A percentile compares a stretch with the other conserved stretches of the same genome.
phyloP scores from a whole-genome alignment of 2,329 filamentous ascomycete genomes.

The Fusarium drepaniforme region DNA sequence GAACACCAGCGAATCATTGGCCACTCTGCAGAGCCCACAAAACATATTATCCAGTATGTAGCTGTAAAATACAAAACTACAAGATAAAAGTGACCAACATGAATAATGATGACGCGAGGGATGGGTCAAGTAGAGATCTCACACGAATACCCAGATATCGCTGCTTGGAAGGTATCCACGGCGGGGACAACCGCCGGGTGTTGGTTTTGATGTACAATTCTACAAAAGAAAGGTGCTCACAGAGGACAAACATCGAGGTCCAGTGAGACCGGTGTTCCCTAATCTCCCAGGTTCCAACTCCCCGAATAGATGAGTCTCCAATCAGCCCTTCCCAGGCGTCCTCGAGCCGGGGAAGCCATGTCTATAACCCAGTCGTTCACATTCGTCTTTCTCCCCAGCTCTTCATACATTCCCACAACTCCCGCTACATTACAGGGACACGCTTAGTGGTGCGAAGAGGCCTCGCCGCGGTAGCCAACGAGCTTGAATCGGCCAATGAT shows the following conservation, averaged over 20 bases:
- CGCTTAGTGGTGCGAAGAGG: slow-evolving; percentile 69
- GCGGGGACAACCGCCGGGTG: slow-evolving; percentile 25
- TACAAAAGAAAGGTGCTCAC: slow-evolving; percentile 49
- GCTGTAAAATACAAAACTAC: neutral
- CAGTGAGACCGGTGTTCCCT: slow-evolving; percentile 36
- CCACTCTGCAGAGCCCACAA: neutral
- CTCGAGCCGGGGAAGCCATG: slow-evolving; percentile 31
- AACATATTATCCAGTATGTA: neutral
- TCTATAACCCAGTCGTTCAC: slow-evolving; percentile 41
- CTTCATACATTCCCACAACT: slow-evolving; percentile 24
- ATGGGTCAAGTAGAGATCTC: neutral
- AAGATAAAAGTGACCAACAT: neutral
- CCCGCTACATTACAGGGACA: slow-evolving; percentile 20
- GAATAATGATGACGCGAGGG: neutral
- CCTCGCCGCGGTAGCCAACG: slow-evolving; percentile 87
- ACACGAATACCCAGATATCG: slow-evolving; percentile 17
- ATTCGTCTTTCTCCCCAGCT: slow-evolving; percentile 31
- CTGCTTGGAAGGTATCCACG: slow-evolving; percentile 34
- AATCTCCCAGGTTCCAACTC: slow-evolving; percentile 38
- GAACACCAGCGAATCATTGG: neutral
- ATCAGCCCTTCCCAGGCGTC: slow-evolving; percentile 36
- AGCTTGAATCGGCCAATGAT: slow-evolving; percentile 97
- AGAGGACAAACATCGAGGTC: slow-evolving; percentile 43
- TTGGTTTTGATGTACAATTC: slow-evolving; percentile 49
- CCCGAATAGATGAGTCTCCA: slow-evolving; percentile 39